Percentiles rank a stretch among this genome's conserved stretches.
Evolutionary conservation across 345 rosid genomes (phyloP).

Genomic region (Clausena lansium): DNA sequence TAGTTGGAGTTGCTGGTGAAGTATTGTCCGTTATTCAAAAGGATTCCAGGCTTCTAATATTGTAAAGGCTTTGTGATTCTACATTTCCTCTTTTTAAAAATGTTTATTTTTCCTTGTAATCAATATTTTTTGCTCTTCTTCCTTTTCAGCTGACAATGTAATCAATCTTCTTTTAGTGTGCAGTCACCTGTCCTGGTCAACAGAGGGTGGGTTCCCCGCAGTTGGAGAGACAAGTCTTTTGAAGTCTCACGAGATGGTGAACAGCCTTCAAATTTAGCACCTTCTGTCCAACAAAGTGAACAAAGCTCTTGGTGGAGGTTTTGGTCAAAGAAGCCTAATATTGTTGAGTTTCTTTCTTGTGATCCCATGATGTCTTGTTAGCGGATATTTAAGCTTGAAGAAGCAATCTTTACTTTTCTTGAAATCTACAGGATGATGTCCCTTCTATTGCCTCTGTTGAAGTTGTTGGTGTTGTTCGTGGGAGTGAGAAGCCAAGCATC

Average conservation of each 20-base stretch:
- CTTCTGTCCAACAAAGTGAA: conserved; percentile 35
- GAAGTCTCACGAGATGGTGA: conserved; percentile 34
- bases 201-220: conserved; percentile 97
- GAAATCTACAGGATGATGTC: conserved; percentile 39
- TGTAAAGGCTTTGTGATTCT: neutral
- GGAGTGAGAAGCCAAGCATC: conserved; percentile 88
- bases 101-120: neutral
- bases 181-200: conserved; percentile 81
- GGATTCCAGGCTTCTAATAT: neutral
- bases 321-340: conserved; percentile 57
- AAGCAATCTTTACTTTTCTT: conserved; percentile 15
- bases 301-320: conserved; percentile 61
- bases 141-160: conserved; percentile 12
- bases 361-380: conserved; percentile 16
- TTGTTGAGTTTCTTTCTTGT: conserved; percentile 44
- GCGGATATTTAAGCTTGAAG: neutral
- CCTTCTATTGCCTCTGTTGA: conserved; percentile 43
- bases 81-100: neutral
- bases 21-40: neutral
- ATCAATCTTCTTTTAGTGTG: conserved; percentile 45
- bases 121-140: neutral
- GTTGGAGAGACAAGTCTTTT: conserved; percentile 73
- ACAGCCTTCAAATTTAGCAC: conserved; percentile 26
- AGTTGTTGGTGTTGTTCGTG: conserved; percentile 87
- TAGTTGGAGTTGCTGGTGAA: neutral